These are phyloP conservation scores for Rhizophagus clarus DNA, from an alignment of 192 early-diverging fungal genomes.

Conservation along the genomic window DNA sequence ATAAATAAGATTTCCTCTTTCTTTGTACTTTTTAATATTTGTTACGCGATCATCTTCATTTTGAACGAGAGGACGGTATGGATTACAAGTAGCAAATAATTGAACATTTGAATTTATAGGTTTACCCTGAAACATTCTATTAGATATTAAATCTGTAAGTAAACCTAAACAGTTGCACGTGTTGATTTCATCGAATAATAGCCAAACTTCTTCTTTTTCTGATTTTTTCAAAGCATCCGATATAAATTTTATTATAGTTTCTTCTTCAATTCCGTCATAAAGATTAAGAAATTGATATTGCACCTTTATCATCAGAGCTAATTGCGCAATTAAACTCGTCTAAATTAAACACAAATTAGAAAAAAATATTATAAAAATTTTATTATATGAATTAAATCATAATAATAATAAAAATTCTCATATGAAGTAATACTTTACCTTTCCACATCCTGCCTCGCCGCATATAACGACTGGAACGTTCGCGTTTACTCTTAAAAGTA, in stretches of 20 bases:
- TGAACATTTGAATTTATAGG: slow-evolving; percentile 9
- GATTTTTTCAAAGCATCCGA: neutral
- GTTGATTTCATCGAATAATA: slow-evolving; percentile 31
- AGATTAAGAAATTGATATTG: neutral
- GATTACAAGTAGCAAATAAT: neutral
- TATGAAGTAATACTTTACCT: neutral
- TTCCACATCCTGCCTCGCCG: slow-evolving; percentile 27
- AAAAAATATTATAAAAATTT: neutral
- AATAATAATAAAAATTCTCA: neutral
- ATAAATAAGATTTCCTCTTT: slow-evolving; percentile 18
- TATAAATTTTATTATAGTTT: neutral
- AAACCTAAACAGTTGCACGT: slow-evolving; percentile 13
- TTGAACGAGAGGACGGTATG: neutral
- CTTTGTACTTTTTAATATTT: neutral
- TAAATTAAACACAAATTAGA: neutral
- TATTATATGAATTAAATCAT: too few relatives aligned
- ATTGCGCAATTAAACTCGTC: slow-evolving; percentile 15
- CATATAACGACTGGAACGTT: slow-evolving; percentile 24
- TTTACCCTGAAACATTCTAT: slow-evolving; percentile 16
- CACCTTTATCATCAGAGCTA: slow-evolving; percentile 2
- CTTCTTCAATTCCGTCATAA: slow-evolving; percentile 22
- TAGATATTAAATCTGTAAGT: slow-evolving; percentile 11
- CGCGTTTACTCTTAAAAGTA: slow-evolving; percentile 14
- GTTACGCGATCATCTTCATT: neutral
- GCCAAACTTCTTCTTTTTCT: slow-evolving; percentile 15